phyloP scores from a whole-genome alignment of 495 filamentous ascomycete genomes.

The Podospora sp. region DNA sequence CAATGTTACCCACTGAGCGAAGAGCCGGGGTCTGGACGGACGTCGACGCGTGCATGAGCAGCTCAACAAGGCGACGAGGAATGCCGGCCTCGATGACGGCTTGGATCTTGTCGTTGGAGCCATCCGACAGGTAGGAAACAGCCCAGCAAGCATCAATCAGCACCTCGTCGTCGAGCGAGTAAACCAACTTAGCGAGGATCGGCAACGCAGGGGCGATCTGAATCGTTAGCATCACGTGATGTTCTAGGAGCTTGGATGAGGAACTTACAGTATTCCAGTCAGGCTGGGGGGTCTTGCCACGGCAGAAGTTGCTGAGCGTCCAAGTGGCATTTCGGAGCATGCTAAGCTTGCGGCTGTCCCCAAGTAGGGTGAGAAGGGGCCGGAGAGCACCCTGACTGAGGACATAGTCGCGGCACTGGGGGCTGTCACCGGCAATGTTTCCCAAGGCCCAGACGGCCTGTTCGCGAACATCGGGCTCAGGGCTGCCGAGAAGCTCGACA shows the following conservation, averaged over 20 bases:
- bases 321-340: constrained; percentile 99
- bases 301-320: constrained; percentile 99
- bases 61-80: constrained; percentile 92
- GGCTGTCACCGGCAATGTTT: constrained; percentile 99
- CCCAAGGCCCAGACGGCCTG: constrained; percentile 99
- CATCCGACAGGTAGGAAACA: constrained; percentile 99
- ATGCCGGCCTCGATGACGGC: constrained; percentile 98
- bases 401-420: constrained; percentile 94
- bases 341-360: constrained; percentile 97
- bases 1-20: constrained; percentile 97
- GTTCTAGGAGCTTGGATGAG: too few species aligned
- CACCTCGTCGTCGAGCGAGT: constrained; percentile 97
- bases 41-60: constrained; percentile 98
- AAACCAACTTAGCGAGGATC: constrained; percentile 94
- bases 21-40: constrained; percentile 98
- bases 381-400: constrained; percentile 85
- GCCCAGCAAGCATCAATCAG: constrained; percentile 99
- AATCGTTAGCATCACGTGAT: constrained; percentile 30
- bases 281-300: constrained; percentile 98
- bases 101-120: constrained; percentile 99
- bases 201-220: constrained; percentile 97
- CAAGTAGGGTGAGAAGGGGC: constrained; percentile 83
- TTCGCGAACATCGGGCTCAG: constrained; percentile 96
- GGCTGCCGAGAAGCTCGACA: constrained; percentile 90
- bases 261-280: constrained; percentile 90